Evolutionary conservation across 345 rosid species (phyloP).

Genomic region (Laguncularia racemosa): DNA sequence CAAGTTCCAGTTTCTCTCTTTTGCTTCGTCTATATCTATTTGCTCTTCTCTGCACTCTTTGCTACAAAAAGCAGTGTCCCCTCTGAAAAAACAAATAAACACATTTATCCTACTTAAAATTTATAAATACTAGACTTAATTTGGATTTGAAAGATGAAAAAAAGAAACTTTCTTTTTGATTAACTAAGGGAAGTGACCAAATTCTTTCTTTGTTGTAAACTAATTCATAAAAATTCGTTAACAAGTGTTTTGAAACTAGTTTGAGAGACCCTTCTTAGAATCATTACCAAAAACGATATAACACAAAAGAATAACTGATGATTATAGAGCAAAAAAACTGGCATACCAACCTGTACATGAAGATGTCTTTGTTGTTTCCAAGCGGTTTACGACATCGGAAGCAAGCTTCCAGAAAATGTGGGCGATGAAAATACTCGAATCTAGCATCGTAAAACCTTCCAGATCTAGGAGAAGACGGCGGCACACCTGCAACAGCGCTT

Average conservation of each 20-base stretch:
- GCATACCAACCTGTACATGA: slow-evolving; percentile 58
- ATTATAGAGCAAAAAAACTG: not conserved
- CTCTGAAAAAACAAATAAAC: slow-evolving; percentile 22
- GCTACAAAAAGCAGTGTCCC: slow-evolving; percentile 34
- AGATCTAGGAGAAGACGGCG: slow-evolving; percentile 49
- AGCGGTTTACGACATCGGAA: slow-evolving; percentile 61
- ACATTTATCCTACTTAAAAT: slow-evolving; percentile 3
- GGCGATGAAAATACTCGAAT: slow-evolving; percentile 39
- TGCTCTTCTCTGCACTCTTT: slow-evolving; percentile 38
- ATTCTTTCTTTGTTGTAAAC: too few relatives aligned
- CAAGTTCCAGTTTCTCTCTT: slow-evolving; percentile 20
- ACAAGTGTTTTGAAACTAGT: too few relatives aligned
- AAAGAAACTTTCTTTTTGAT: too few relatives aligned
- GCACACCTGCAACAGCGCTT: slow-evolving; percentile 18
- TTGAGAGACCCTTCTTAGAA: too few relatives aligned
- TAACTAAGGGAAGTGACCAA: too few relatives aligned
- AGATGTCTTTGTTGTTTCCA: slow-evolving; percentile 67
- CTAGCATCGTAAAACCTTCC: slow-evolving; percentile 58
- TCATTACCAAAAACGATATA: too few relatives aligned
- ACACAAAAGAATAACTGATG: too few relatives aligned
- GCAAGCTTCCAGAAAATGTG: slow-evolving; percentile 69
- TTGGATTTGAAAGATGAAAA: not conserved
- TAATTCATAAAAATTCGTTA: too few relatives aligned
- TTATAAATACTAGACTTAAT: not conserved
- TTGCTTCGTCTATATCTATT: slow-evolving; percentile 30